phyloP scores from a whole-genome alignment of 495 filamentous ascomycete species.

The Cenococcum geophilum region DNA sequence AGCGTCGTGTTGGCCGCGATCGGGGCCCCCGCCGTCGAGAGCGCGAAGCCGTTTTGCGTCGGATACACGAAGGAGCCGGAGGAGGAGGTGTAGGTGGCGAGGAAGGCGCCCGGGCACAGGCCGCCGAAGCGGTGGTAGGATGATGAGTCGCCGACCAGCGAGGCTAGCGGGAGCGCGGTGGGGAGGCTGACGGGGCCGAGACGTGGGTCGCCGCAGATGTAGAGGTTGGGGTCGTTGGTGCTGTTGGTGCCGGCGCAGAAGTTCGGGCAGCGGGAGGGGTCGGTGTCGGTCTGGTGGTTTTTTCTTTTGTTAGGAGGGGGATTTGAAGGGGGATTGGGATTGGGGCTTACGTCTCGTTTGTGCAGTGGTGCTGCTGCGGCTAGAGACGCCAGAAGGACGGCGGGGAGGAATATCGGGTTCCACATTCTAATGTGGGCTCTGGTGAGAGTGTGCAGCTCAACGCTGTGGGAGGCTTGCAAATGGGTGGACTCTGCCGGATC shows the following conservation, averaged over 20 bases:
- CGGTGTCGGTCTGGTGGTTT: constrained; percentile 3
- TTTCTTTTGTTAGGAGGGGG: neutral
- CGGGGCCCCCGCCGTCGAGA: constrained; percentile 32
- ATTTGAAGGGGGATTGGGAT: no score
- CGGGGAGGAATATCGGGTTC: no score
- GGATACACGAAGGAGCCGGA: constrained; percentile 44
- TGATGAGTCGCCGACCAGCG: neutral
- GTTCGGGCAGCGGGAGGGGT: neutral
- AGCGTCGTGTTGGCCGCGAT: constrained; percentile 48
- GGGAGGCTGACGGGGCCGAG: constrained; percentile 47
- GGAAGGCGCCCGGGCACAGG: constrained; percentile 41
- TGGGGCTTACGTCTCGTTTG: no score
- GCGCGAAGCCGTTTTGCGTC: constrained; percentile 41
- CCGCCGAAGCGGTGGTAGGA: constrained; percentile 31
- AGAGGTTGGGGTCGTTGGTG: constrained; percentile 39
- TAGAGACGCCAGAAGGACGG: no score
- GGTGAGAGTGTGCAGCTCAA: no score
- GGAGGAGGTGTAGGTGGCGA: constrained; percentile 39
- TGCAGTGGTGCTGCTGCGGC: no score
- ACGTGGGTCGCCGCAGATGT: constrained; percentile 49
- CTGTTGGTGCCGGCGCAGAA: constrained; percentile 30
- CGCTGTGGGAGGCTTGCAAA: no score
- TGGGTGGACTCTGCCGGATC: no score
- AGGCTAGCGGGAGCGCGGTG: constrained; percentile 29
- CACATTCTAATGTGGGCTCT: no score